These are phyloP conservation scores for Viola odorata DNA, from an alignment of 345 rosid species.

Conservation along the genomic window DNA sequence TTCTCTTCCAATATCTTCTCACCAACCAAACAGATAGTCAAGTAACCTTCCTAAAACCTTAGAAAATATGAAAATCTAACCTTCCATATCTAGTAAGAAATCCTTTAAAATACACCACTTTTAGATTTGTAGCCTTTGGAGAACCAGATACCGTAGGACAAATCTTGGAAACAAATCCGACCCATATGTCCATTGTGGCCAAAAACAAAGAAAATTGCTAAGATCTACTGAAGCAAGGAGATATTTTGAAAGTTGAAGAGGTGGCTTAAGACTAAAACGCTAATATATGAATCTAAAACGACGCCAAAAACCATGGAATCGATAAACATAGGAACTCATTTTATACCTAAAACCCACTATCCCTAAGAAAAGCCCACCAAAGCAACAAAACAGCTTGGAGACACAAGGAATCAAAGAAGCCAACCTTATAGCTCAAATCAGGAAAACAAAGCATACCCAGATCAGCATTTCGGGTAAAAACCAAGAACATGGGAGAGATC, in stretches of 20 bases:
- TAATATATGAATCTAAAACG: not conserved
- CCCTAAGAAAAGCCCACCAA: not conserved
- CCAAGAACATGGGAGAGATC: slow-evolving; percentile 35
- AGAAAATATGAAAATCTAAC: not conserved
- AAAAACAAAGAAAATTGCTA: slow-evolving; percentile 1
- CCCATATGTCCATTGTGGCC: slow-evolving; percentile 3
- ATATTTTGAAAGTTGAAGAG: not conserved
- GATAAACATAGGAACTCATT: not conserved
- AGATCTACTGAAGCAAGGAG: slow-evolving; percentile 17
- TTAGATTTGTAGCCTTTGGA: not conserved
- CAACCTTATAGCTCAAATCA: slow-evolving; percentile 18
- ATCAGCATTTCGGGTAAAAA: slow-evolving; percentile 17
- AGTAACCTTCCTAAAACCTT: not conserved
- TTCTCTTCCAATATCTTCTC: slow-evolving; percentile 1
- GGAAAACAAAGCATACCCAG: slow-evolving; percentile 21
- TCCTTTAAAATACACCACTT: not conserved
- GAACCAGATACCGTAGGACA: not conserved
- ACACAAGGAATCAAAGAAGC: slow-evolving; percentile 3
- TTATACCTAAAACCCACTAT: not conserved
- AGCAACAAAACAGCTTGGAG: not conserved
- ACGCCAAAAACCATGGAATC: slow-evolving; percentile 14
- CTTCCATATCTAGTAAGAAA: slow-evolving; percentile 4
- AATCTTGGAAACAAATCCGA: slow-evolving; percentile 6
- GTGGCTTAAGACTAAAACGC: not conserved
- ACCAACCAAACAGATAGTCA: not conserved